phyloP scores from a whole-genome alignment of 441 rosid genomes.

The Jatropha podagrica region DNA sequence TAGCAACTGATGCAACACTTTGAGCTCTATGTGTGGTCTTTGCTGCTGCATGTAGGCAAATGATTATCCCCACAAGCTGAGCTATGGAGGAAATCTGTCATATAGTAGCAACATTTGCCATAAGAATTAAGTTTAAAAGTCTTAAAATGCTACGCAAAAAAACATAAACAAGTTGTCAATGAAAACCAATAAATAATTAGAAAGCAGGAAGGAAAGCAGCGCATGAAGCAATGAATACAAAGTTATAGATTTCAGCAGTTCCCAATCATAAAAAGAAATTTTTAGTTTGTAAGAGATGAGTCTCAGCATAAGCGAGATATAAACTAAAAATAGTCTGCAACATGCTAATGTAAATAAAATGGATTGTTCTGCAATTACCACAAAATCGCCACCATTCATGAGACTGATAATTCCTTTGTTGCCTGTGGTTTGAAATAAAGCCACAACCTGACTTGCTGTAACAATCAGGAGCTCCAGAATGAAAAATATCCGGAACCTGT shows the following conservation, averaged over 20 bases:
- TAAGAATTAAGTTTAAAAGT: neutral
- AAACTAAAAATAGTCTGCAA: too few relatives aligned
- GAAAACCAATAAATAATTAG: neutral
- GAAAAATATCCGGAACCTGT: slow-evolving; percentile 48
- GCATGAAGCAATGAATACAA: neutral
- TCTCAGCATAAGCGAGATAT: neutral
- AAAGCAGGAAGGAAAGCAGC: neutral
- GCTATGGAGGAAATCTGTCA: slow-evolving; percentile 46
- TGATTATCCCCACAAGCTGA: slow-evolving; percentile 45
- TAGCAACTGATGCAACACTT: slow-evolving; percentile 39
- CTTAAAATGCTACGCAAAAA: neutral
- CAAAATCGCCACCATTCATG: slow-evolving; percentile 49
- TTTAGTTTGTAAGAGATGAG: neutral
- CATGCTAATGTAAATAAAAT: too few relatives aligned
- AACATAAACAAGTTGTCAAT: too few relatives aligned
- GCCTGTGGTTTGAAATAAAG: slow-evolving; percentile 45
- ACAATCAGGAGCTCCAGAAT: slow-evolving; percentile 45
- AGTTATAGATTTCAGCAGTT: neutral
- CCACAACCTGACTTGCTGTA: slow-evolving; percentile 42
- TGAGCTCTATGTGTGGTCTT: slow-evolving; percentile 51
- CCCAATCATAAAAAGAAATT: neutral
- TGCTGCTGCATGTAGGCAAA: slow-evolving; percentile 56
- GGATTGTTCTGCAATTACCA: slow-evolving; percentile 33
- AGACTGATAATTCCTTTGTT: slow-evolving; percentile 32
- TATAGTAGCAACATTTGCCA: neutral